phyloP scores from a whole-genome alignment of 805 yeast genomes.

The Metschnikowia similis region DNA sequence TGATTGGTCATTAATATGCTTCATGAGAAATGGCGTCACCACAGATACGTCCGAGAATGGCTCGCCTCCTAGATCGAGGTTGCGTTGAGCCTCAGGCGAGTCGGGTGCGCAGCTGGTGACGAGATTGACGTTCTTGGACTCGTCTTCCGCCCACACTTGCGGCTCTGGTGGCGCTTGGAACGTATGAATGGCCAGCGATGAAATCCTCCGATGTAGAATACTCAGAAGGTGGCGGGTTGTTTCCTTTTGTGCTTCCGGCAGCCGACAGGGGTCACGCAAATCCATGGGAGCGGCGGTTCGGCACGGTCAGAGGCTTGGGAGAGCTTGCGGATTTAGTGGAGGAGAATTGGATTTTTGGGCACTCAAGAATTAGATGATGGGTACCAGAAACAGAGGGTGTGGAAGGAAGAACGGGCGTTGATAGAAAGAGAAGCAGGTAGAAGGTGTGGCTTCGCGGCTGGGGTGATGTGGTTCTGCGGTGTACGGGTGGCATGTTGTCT shows the following conservation, averaged over 20 bases:
- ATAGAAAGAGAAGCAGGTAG: no score
- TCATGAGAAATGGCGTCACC: slow-evolving; percentile 38
- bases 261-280: slow-evolving; percentile 12
- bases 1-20: slow-evolving; percentile 40
- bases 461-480: neutral
- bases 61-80: neutral
- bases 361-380: no score
- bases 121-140: slow-evolving; percentile 1
- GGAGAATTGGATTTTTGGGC: neutral
- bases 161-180: neutral
- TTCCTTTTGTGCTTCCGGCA: slow-evolving; percentile 5
- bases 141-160: slow-evolving; percentile 2
- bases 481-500: neutral
- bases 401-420: no score
- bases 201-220: slow-evolving; percentile 4
- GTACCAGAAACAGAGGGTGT: no score
- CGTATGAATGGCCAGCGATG: neutral
- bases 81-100: neutral
- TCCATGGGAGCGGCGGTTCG: slow-evolving; percentile 5
- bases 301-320: no score
- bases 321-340: neutral
- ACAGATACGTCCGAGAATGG: slow-evolving; percentile 20
- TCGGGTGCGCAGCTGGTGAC: neutral
- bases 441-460: neutral
- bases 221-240: slow-evolving; percentile 5